Evolutionary conservation across 148 eudicot species (phyloP).

Genomic region (Oxyria digyna): DNA sequence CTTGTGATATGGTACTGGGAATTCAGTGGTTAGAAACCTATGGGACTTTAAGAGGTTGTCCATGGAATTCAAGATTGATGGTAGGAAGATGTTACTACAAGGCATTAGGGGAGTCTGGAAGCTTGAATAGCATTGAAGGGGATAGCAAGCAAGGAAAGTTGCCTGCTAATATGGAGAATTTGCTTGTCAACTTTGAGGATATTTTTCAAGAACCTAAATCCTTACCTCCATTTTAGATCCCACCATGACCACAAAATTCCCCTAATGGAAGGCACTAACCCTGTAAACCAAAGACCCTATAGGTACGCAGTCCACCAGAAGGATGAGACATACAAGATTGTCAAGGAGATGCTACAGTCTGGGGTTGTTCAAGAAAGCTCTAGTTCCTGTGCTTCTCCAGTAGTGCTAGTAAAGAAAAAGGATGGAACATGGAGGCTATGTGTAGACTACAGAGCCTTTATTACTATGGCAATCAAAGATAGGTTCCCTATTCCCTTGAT

Average conservation of each 20-base stretch:
- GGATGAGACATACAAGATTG: neutral
- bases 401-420: neutral
- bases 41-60: neutral
- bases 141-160: no score
- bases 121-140: no score
- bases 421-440: neutral
- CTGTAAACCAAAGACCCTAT: neutral
- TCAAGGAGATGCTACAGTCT: no score
- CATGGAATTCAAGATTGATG: neutral
- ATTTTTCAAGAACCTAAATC: no score
- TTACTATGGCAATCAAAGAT: neutral
- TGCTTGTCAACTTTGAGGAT: no score
- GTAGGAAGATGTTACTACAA: neutral
- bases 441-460: neutral
- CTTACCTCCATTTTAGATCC: no score
- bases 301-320: no score
- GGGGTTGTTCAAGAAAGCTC: no score
- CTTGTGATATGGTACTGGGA: neutral
- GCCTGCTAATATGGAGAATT: no score
- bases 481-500: neutral
- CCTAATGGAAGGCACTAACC: neutral
- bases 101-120: no score
- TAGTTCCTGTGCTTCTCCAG: neutral
- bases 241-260: no score
- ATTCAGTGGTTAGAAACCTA: neutral